A percentile compares a stretch with the other conserved stretches of the same genome.
These are phyloP conservation scores for Rhazya stricta DNA, from an alignment of 257 asterid species.

Conservation along the genomic window DNA sequence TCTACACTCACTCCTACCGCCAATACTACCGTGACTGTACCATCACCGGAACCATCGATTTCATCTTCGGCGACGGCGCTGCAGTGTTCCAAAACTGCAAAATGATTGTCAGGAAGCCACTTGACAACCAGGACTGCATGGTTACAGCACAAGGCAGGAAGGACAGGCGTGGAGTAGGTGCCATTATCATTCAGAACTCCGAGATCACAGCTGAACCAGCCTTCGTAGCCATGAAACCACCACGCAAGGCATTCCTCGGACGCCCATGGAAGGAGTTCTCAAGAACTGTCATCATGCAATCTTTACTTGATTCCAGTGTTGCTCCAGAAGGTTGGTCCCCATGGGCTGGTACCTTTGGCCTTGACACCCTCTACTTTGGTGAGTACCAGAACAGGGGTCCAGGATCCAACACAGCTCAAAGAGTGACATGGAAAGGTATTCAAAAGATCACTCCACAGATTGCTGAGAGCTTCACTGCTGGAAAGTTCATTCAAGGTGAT, in stretches of 20 bases:
- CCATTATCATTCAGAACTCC: slow-evolving; percentile 46
- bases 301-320: slow-evolving; percentile 45
- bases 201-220: slow-evolving; percentile 43
- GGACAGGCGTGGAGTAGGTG: slow-evolving; percentile 45
- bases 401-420: slow-evolving; percentile 35
- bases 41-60: slow-evolving; percentile 75
- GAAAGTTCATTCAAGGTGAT: slow-evolving; percentile 30
- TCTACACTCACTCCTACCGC: slow-evolving; percentile 64
- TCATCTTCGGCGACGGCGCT: slow-evolving; percentile 67
- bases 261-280: slow-evolving; percentile 85
- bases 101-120: slow-evolving; percentile 60
- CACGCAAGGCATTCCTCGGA: slow-evolving; percentile 44
- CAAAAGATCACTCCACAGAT: slow-evolving; percentile 42
- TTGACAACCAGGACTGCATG: slow-evolving; percentile 64
- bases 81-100: slow-evolving; percentile 62
- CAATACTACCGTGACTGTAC: slow-evolving; percentile 65
- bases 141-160: slow-evolving; percentile 87
- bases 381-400: slow-evolving; percentile 65
- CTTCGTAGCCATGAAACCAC: slow-evolving; percentile 21
- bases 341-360: slow-evolving; percentile 58
- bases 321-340: slow-evolving; percentile 71
- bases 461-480: slow-evolving; percentile 53
- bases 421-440: slow-evolving; percentile 77
- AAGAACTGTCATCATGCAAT: slow-evolving; percentile 63
- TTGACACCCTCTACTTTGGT: slow-evolving; percentile 56